These are phyloP conservation scores for Hyaloscypha finlandica DNA, from an alignment of 495 filamentous ascomycete genomes.

Conservation along the genomic window DNA sequence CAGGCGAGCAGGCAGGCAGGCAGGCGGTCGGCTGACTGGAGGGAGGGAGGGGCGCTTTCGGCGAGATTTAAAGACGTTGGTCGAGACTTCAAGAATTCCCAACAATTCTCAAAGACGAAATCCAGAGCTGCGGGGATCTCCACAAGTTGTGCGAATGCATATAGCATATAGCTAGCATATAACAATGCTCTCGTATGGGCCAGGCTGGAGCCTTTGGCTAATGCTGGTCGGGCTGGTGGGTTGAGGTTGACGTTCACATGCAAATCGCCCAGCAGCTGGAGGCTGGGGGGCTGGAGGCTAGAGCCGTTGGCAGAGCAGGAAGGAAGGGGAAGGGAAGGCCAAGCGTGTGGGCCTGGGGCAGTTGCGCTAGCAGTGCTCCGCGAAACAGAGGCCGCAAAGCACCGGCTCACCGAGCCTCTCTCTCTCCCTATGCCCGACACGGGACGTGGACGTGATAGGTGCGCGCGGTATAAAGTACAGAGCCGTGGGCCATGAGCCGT, in stretches of 20 bases:
- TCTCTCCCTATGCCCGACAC: background rate
- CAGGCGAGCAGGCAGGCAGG: too few relatives aligned
- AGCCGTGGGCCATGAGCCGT: background rate
- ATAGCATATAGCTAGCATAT: background rate
- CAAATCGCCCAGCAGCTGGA: background rate
- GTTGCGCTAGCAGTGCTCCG: background rate
- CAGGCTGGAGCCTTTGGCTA: background rate
- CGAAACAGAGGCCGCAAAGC: background rate
- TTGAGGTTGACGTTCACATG: conserved; percentile 7
- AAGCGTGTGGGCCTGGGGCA: background rate
- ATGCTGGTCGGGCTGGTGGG: background rate
- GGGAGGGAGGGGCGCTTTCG: background rate
- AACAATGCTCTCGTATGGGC: background rate
- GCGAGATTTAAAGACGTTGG: background rate
- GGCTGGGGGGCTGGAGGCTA: too few relatives aligned
- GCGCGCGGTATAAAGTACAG: background rate
- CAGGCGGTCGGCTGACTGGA: conserved; percentile 1
- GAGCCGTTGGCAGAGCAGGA: too few relatives aligned
- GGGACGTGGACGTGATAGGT: background rate
- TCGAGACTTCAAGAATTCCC: background rate
- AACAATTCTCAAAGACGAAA: conserved; percentile 2
- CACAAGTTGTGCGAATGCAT: background rate
- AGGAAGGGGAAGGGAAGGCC: too few relatives aligned
- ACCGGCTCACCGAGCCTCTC: background rate
- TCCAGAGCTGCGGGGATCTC: conserved; percentile 1